Percentiles rank a stretch among this genome's conserved stretches.
These are phyloP conservation scores for Yarrowia osloensis DNA, from an alignment of 805 yeast species.

Conservation along the genomic window DNA sequence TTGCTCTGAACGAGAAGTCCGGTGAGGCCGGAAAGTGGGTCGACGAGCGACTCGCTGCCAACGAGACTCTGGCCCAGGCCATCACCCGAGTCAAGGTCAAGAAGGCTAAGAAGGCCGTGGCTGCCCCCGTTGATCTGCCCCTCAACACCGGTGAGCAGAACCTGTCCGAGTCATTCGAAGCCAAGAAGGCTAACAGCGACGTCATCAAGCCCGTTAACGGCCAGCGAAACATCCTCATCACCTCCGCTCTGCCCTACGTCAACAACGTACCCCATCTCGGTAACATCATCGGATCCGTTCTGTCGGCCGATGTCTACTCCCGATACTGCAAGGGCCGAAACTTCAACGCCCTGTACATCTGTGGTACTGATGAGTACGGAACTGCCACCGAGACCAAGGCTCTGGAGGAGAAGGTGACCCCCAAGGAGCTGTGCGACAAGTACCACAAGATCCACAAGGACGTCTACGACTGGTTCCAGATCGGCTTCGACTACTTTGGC, in stretches of 20 bases:
- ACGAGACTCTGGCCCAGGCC: conserved; percentile 29
- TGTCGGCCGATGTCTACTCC: conserved; percentile 90
- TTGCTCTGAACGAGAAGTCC: conserved; percentile 44
- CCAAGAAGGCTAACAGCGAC: conserved; percentile 38
- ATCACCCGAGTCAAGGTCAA: conserved; percentile 32
- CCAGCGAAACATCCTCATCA: conserved; percentile 80
- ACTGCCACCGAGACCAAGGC: conserved; percentile 99
- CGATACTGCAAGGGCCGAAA: conserved; percentile 88
- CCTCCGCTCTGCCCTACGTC: conserved; percentile 97
- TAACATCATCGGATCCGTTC: conserved; percentile 91
- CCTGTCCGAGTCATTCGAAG: conserved; percentile 31
- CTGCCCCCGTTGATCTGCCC: conserved; percentile 44
- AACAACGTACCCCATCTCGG: conserved; percentile 99
- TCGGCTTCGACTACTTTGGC: conserved; percentile 93
- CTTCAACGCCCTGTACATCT: conserved; percentile 78
- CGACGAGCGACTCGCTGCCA: conserved; percentile 11
- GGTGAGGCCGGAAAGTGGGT: conserved; percentile 38
- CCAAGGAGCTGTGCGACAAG: conserved; percentile 86
- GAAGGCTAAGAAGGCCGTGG: conserved; percentile 45
- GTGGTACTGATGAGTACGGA: conserved; percentile 99
- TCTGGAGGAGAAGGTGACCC: conserved; percentile 86
- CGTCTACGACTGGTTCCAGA: conserved; percentile 95
- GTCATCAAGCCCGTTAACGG: conserved; percentile 63
- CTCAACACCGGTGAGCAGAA: conserved; percentile 47
- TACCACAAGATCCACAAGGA: conserved; percentile 83